Percentiles rank a stretch among this genome's conserved stretches.
Conservation (phyloP, 805 yeast species). For the Nakazawaea sp. region DNA sequence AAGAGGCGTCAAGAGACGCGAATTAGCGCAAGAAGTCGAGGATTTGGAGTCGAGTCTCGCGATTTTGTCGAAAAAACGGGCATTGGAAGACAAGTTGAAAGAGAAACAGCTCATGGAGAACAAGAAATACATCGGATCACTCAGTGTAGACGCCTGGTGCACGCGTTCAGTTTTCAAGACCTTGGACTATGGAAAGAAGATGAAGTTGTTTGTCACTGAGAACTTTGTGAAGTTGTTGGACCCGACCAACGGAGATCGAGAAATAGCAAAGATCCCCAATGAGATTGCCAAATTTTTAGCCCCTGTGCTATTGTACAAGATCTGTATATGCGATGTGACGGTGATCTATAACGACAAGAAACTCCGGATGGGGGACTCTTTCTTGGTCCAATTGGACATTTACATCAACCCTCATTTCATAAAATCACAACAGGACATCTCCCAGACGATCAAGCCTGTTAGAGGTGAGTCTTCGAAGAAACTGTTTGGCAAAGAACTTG, state of each 20-base stretch:
- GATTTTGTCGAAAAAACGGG: not conserved
- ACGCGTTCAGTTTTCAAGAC: conserved; percentile 54
- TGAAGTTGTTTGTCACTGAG: conserved; percentile 25
- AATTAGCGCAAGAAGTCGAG: conserved; percentile 1
- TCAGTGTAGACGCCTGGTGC: conserved; percentile 63
- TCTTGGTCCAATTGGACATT: conserved; percentile 64
- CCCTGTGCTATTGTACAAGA: conserved; percentile 52
- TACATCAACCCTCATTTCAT: conserved; percentile 36
- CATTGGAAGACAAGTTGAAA: not conserved
- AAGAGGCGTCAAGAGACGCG: not conserved
- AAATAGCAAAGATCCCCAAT: conserved; percentile 72
- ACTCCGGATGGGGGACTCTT: conserved; percentile 69
- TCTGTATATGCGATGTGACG: conserved; percentile 48
- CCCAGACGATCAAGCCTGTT: not conserved
- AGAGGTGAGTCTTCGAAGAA: not conserved
- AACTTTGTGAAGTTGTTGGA: conserved; percentile 21
- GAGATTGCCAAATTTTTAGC: conserved; percentile 58
- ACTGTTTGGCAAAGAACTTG: not conserved
- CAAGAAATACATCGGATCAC: conserved; percentile 43
- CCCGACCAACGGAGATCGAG: conserved; percentile 30
- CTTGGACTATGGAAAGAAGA: conserved; percentile 34
- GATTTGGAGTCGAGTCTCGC: not conserved
- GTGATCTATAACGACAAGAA: conserved; percentile 53
- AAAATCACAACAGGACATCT: conserved; percentile 30
- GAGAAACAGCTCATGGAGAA: not conserved